Conservation (phyloP, 768 basidiomycete species). For the Phaffia tasmanica region DNA sequence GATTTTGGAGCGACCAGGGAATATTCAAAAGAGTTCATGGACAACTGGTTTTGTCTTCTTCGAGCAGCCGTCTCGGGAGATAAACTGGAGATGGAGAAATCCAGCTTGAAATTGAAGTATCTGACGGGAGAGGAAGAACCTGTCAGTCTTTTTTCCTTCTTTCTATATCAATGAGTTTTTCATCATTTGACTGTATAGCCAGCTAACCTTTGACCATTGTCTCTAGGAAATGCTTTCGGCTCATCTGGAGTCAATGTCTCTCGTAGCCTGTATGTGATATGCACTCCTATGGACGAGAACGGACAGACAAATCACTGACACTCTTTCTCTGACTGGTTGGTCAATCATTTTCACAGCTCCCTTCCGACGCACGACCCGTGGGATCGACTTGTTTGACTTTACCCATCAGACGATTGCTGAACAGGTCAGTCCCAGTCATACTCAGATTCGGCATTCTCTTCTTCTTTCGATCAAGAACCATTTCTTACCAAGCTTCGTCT, state of each 20-base stretch:
- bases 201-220: neutral
- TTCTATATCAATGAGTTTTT: neutral
- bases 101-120: conserved; percentile 76
- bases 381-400: conserved; percentile 10
- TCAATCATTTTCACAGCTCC: conserved; percentile 11
- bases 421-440: neutral
- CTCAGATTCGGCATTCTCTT: neutral
- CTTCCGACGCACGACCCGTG: conserved; percentile 6
- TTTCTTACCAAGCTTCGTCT: neutral
- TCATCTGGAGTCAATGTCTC: conserved; percentile 23
- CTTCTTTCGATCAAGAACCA: neutral
- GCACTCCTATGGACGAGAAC: neutral
- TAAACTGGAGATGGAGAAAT: conserved; percentile 52
- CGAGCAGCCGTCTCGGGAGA: conserved; percentile 63
- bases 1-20: conserved; percentile 92
- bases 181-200: neutral
- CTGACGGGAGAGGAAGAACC: conserved; percentile 78
- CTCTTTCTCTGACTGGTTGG: neutral
- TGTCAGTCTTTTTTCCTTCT: conserved; percentile 40
- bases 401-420: conserved; percentile 19
- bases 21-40: conserved; percentile 76
- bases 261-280: conserved; percentile 16
- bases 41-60: conserved; percentile 75
- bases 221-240: conserved; percentile 23
- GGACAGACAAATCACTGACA: neutral